phyloP scores from a whole-genome alignment of 2,329 filamentous ascomycete species.

The Sordariomycetes sp. region DNA sequence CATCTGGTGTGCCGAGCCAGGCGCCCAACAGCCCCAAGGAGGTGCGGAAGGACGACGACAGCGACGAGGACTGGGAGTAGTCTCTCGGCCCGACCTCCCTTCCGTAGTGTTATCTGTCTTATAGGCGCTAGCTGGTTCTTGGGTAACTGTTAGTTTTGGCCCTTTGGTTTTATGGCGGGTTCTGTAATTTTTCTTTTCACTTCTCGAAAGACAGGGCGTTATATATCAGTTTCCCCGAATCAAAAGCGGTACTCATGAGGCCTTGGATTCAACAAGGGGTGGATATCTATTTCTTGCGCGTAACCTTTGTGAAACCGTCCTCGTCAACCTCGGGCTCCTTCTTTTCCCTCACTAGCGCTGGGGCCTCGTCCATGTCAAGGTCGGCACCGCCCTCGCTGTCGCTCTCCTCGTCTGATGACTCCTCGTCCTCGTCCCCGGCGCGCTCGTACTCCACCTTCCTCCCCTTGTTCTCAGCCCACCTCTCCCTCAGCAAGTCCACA shows the following conservation, averaged over 20 bases:
- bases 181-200: background rate
- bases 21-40: constrained; percentile 59
- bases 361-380: constrained; percentile 61
- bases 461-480: constrained; percentile 52
- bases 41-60: constrained; percentile 41
- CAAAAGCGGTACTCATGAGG: background rate
- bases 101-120: background rate
- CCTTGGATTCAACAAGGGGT: background rate
- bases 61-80: constrained; percentile 70
- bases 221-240: background rate
- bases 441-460: constrained; percentile 48
- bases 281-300: constrained; percentile 36
- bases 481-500: constrained; percentile 51
- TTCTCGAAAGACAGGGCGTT: background rate
- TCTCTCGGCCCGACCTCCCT: background rate
- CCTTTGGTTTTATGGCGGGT: background rate
- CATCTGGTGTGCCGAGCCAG: constrained; percentile 67
- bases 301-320: constrained; percentile 70
- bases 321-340: constrained; percentile 64
- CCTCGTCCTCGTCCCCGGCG: constrained; percentile 43
- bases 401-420: constrained; percentile 52
- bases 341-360: constrained; percentile 53
- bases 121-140: background rate
- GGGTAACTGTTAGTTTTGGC: background rate
- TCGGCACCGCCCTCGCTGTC: constrained; percentile 43